These are phyloP conservation scores for Orbilia quercus DNA, from an alignment of 2,329 filamentous ascomycete species.

Conservation along the genomic window DNA sequence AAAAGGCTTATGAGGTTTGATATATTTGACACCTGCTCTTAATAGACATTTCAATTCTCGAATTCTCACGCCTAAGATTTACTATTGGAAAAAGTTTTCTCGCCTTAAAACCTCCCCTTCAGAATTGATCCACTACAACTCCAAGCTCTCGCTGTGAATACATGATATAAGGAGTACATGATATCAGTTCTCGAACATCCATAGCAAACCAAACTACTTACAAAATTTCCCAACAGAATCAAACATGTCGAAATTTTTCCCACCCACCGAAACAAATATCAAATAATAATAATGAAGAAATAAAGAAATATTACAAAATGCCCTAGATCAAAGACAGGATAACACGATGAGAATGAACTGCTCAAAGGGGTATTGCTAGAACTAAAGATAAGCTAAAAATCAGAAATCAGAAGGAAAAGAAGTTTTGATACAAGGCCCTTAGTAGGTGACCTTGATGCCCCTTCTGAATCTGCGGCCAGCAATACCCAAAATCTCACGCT, in stretches of 20 bases:
- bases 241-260: slow-evolving; percentile 10
- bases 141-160: neutral
- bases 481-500: slow-evolving; percentile 2
- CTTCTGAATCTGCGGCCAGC: slow-evolving; percentile 22
- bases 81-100: neutral
- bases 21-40: too few relatives aligned
- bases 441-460: slow-evolving; percentile 8
- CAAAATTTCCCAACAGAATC: neutral
- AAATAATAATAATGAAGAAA: neutral
- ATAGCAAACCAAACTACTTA: neutral
- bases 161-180: neutral
- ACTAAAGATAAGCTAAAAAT: neutral
- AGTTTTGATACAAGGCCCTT: neutral
- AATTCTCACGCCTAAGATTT: neutral
- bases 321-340: neutral
- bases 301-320: neutral
- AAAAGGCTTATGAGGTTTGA: too few relatives aligned
- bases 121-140: neutral
- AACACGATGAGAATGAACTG: neutral
- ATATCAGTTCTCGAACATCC: neutral
- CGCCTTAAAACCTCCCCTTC: neutral
- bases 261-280: slow-evolving; percentile 7
- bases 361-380: neutral
- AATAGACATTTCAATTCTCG: too few relatives aligned
- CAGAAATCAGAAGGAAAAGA: slow-evolving; percentile 4